These are phyloP conservation scores for Malania oleifera DNA, from an alignment of 164 flowering plant species.

Conservation along the genomic window DNA sequence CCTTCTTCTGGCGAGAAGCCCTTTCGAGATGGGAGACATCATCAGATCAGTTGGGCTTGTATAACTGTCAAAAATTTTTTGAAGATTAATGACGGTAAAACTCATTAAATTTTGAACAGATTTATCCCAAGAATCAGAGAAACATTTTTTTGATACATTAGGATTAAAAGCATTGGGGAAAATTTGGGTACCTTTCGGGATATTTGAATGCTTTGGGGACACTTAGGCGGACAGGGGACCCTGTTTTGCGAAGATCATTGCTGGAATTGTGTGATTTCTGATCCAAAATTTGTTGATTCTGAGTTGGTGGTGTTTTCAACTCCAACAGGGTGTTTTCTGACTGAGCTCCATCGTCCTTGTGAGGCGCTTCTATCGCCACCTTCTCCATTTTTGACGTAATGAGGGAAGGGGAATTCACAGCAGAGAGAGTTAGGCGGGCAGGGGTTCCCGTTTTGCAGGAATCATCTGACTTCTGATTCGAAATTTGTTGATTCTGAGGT, in stretches of 20 bases:
- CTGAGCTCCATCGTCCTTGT: slow-evolving; percentile 1
- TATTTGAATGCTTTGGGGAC: slow-evolving; percentile 59
- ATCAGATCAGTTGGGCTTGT: slow-evolving; percentile 76
- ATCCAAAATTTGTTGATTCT: not conserved
- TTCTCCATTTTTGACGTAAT: slow-evolving; percentile 22
- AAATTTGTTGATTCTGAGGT: slow-evolving; percentile 6
- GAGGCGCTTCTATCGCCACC: slow-evolving; percentile 6
- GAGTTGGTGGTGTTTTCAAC: slow-evolving; percentile 17
- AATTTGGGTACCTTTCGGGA: slow-evolving; percentile 43
- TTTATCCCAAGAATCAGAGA: too few species aligned
- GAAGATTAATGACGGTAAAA: too few species aligned
- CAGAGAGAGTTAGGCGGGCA: slow-evolving; percentile 32
- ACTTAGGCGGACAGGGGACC: slow-evolving; percentile 46
- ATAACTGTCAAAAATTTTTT: slow-evolving; percentile 35
- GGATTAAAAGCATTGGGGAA: not conserved
- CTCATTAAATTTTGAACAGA: not conserved
- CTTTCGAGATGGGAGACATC: slow-evolving; percentile 72
- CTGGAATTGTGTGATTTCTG: slow-evolving; percentile 13
- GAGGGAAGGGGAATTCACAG: too few species aligned
- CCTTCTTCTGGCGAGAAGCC: slow-evolving; percentile 57
- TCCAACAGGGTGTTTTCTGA: slow-evolving; percentile 7
- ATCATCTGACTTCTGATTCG: slow-evolving; percentile 7
- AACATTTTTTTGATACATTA: too few species aligned
- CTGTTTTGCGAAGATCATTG: slow-evolving; percentile 23
- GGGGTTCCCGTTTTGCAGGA: slow-evolving; percentile 35